phyloP scores from a whole-genome alignment of 768 basidiomycete genomes.

The Hemileccinum impolitum region DNA sequence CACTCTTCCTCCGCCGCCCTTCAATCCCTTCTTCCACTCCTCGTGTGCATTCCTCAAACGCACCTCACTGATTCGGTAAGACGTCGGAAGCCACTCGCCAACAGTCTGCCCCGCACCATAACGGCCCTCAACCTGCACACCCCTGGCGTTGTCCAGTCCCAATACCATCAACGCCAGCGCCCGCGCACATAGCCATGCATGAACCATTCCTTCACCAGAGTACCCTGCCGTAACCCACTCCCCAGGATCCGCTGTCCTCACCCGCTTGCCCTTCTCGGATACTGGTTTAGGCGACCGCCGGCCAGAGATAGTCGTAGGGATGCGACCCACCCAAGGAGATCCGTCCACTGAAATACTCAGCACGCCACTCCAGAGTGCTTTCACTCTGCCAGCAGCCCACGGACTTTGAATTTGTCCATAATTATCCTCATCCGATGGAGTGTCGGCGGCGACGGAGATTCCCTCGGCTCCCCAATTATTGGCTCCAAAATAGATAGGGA shows the following conservation, averaged over 20 bases:
- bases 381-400: slow-evolving; percentile 47
- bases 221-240: slow-evolving; percentile 76
- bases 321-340: slow-evolving; percentile 67
- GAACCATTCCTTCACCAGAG: slow-evolving; percentile 71
- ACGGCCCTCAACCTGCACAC: slow-evolving; percentile 11
- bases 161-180: slow-evolving; percentile 61
- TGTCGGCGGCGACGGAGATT: slow-evolving; percentile 13
- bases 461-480: slow-evolving; percentile 42
- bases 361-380: slow-evolving; percentile 62
- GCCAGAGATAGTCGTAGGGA: slow-evolving; percentile 49
- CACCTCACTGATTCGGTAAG: slow-evolving; percentile 13
- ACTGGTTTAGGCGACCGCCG: slow-evolving; percentile 27
- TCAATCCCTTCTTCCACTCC: slow-evolving; percentile 7
- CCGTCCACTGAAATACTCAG: slow-evolving; percentile 59
- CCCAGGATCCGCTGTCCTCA: slow-evolving; percentile 37
- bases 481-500: slow-evolving; percentile 53
- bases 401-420: slow-evolving; percentile 6
- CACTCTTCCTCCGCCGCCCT: not conserved
- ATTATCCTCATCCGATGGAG: slow-evolving; percentile 10
- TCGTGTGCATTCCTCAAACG: slow-evolving; percentile 13
- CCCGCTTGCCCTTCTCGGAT: slow-evolving; percentile 3
- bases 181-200: slow-evolving; percentile 62
- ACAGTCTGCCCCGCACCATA: slow-evolving; percentile 23
- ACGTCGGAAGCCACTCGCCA: slow-evolving; percentile 24
- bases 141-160: slow-evolving; percentile 29